Base-by-base conservation (phyloP, 768 basidiomycete genomes). In the Agrocybe chaxingu region DNA sequence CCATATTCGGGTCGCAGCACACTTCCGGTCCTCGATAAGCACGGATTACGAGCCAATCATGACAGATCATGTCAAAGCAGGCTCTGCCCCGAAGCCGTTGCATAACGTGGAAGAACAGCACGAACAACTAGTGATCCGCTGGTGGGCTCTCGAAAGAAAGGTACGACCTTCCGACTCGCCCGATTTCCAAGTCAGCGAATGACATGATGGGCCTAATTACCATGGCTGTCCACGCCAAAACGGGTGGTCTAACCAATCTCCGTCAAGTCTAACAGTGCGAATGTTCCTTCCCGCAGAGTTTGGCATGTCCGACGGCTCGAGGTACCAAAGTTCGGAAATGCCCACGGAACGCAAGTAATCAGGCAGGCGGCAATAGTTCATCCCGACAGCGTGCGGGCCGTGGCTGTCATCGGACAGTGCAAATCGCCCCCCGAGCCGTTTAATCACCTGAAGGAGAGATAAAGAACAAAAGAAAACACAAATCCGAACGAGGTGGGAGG, bases 401-500 rank as follows among this genome's bases (percentile, higher is more conserved):
- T 99, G 97, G 46, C 94, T 95, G 69, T 98, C 97, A 64, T 98
- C 97, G 4, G 96, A 98, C 24, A 99, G 76, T 13, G 86, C 80
- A 55, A 97, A 81, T 18, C 82, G 80, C 2, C 95, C 97, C 8
- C 78, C 80, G 42, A 75, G 66, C 38, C 74, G 62, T n/a, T 81
- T 57, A 50, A 98, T 89, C 18, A 87, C 61, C 96, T 98, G 62
- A 19, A 45, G 13, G 31, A 45, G 30, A 33, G 42, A 39, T 48
- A 24, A 57, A 18, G 13, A 32, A 32, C 42, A 41, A 38, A 24
- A 24, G 24, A 24, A 24, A 24, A 24, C 24, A 12, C 8, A 42
- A 30, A 9, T 48, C 36, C 33, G 37, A 35, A 16, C 36, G 42
- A 47, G 36, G 37, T 19, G 19, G 40, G 24, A 24, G 24, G 24